Evolutionary conservation across 352 stramenopile species (phyloP).

Genomic region (Lagenidium giganteum): DNA sequence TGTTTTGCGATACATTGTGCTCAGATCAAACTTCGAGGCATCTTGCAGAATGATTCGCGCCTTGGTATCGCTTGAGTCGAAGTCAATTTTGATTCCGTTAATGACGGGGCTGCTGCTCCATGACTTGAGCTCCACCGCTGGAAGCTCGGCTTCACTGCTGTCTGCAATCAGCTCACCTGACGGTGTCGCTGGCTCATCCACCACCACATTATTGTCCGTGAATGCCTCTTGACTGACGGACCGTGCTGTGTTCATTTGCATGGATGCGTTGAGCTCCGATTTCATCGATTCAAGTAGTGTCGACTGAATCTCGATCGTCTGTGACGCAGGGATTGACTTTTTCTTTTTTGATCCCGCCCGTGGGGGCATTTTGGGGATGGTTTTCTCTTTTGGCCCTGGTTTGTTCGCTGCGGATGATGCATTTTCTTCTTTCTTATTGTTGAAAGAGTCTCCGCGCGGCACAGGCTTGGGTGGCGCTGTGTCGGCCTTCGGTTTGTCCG

Average conservation of each 20-base stretch:
- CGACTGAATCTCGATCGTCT: conserved; percentile 56
- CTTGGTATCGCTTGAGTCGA: conserved; percentile 72
- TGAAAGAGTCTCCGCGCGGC: conserved; percentile 9
- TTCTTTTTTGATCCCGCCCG: conserved; percentile 27
- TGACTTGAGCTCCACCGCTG: conserved; percentile 18
- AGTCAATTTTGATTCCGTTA: conserved; percentile 44
- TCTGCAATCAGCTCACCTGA: not conserved
- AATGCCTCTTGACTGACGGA: conserved; percentile 2
- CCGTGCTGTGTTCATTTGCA: conserved; percentile 20
- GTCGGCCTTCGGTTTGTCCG: conserved; percentile 33
- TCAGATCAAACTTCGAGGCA: conserved; percentile 70
- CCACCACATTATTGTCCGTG: conserved; percentile 6
- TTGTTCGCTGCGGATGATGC: not conserved
- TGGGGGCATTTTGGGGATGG: conserved; percentile 33
- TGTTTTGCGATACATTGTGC: conserved; percentile 84
- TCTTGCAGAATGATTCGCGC: conserved; percentile 70
- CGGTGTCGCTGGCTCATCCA: too few species aligned
- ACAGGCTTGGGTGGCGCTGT: conserved; percentile 1
- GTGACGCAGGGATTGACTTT: conserved; percentile 30
- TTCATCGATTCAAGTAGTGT: conserved; percentile 64
- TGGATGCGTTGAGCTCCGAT: conserved; percentile 53
- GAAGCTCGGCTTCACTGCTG: conserved; percentile 4
- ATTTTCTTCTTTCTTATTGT: conserved; percentile 1
- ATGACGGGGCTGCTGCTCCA: conserved; percentile 52
- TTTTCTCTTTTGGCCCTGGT: conserved; percentile 27